These are phyloP conservation scores for Nicotiana noctiflora DNA, from an alignment of 257 asterid genomes.

Conservation along the genomic window DNA sequence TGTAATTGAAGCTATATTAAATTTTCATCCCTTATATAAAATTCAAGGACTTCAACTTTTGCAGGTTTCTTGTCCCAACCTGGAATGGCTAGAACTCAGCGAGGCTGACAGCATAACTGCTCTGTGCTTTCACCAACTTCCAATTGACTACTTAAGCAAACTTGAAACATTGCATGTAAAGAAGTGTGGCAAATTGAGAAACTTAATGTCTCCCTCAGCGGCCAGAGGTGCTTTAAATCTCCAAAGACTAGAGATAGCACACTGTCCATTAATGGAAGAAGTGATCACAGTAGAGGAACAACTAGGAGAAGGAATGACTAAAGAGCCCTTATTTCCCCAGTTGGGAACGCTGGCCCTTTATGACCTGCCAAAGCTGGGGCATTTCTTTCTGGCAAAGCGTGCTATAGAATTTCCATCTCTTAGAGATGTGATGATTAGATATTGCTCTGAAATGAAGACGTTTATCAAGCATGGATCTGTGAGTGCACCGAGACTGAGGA, in stretches of 20 bases:
- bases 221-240: not conserved
- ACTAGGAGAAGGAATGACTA: not conserved
- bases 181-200: too few relatives aligned
- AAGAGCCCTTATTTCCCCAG: not conserved
- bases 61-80: not conserved
- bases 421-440: not conserved
- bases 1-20: too few relatives aligned
- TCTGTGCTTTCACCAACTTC: not conserved
- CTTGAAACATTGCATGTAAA: too few relatives aligned
- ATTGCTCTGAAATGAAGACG: not conserved
- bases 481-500: not conserved
- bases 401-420: not conserved
- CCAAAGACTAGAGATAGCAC: not conserved
- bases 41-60: not conserved
- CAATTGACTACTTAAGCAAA: too few relatives aligned
- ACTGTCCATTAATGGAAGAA: not conserved
- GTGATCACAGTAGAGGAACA: not conserved
- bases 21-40: not conserved
- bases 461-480: not conserved
- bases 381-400: not conserved
- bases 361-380: not conserved
- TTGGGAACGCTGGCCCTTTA: not conserved
- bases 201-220: too few relatives aligned
- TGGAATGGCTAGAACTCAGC: not conserved
- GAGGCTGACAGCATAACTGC: not conserved